Conservation (phyloP, 2,329 filamentous ascomycete species). For the Alternaria novae-zelandiae region DNA sequence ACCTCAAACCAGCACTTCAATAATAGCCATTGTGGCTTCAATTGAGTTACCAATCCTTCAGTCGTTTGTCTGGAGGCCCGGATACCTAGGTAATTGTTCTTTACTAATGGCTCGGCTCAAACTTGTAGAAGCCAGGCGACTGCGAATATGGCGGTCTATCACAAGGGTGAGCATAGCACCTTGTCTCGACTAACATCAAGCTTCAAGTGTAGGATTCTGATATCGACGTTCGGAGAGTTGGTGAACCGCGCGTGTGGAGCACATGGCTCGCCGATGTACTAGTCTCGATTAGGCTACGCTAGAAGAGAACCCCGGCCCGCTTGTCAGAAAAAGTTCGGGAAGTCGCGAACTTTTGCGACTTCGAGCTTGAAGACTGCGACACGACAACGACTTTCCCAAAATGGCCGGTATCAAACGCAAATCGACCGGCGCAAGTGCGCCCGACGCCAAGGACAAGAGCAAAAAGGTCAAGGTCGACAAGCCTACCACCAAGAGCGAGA, state of each 20-base stretch:
- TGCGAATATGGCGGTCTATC: no score
- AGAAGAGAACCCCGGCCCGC: constrained; percentile 21
- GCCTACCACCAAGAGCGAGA: constrained; percentile 32
- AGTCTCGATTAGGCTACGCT: constrained; percentile 6
- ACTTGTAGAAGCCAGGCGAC: no score
- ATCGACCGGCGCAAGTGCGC: constrained; percentile 23
- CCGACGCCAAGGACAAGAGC: constrained; percentile 30
- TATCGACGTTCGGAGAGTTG: not conserved
- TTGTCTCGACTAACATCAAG: not conserved
- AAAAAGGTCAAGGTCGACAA: constrained; percentile 52
- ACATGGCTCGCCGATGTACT: not conserved
- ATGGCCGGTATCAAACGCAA: constrained; percentile 49
- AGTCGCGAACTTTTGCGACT: constrained; percentile 22
- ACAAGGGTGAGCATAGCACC: no score
- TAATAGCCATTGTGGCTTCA: no score
- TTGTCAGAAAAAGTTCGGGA: constrained; percentile 34
- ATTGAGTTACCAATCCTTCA: no score
- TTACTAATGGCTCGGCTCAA: no score
- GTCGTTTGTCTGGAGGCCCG: no score
- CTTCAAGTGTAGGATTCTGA: not conserved
- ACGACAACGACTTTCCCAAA: constrained; percentile 8
- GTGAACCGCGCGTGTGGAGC: not conserved
- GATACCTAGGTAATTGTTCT: no score
- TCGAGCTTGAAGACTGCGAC: constrained; percentile 8
- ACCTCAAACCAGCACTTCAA: no score